Percentiles rank a stretch among this genome's conserved stretches.
Conservation (phyloP, 2,329 filamentous ascomycete genomes). For the Neocucurbitaria cava region DNA sequence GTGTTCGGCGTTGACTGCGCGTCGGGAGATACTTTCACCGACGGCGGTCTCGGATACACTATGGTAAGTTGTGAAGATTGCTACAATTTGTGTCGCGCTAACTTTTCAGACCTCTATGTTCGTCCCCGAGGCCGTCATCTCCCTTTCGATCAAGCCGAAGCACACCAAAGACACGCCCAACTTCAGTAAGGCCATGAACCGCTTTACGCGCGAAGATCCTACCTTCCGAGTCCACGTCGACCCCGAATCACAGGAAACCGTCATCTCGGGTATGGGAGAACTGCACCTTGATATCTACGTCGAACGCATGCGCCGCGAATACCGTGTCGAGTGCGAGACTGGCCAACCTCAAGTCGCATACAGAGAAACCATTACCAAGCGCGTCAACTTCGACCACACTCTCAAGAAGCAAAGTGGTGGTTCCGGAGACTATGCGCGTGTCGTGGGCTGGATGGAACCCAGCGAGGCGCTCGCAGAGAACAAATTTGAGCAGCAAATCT, state of each 20-base stretch:
- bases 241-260: conserved; percentile 90
- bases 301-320: conserved; percentile 94
- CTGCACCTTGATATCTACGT: conserved; percentile 97
- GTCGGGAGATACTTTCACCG: conserved; percentile 97
- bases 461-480: conserved; percentile 76
- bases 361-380: conserved; percentile 86
- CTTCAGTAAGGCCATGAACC: conserved; percentile 98
- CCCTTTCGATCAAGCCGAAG: conserved; percentile 96
- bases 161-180: conserved; percentile 88
- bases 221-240: conserved; percentile 97
- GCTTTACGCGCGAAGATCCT: conserved; percentile 97
- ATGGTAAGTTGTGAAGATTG: conserved; percentile 62
- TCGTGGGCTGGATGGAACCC: conserved; percentile 90
- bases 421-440: conserved; percentile 92
- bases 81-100: conserved; percentile 10
- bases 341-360: conserved; percentile 97
- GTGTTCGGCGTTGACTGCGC: conserved; percentile 98
- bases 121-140: conserved; percentile 97
- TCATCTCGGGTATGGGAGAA: conserved; percentile 98
- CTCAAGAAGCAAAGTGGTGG: conserved; percentile 96
- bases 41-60: conserved; percentile 87
- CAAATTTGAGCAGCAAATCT: conserved; percentile 84
- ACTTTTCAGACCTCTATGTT: conserved; percentile 78
- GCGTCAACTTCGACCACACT: conserved; percentile 87
- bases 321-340: conserved; percentile 94